Conservation (phyloP, 1,284 basidiomycete species). For the Ceratobasidium sp. region DNA sequence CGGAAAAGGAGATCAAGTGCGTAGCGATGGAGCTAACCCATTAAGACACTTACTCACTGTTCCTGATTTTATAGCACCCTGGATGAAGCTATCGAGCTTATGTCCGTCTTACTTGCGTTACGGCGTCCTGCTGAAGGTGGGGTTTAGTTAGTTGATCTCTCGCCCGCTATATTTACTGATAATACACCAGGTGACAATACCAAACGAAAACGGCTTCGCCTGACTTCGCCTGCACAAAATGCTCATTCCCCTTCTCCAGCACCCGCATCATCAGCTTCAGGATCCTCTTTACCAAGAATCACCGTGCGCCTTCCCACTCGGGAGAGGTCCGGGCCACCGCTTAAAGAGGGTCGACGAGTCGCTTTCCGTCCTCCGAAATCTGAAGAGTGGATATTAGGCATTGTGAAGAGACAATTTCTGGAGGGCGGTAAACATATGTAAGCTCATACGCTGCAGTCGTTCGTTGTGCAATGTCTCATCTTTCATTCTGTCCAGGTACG, state of each 20-base stretch:
- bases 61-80: conserved; percentile 62
- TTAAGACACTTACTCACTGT: conserved; percentile 35
- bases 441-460: too few relatives aligned
- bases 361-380: conserved; percentile 76
- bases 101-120: conserved; percentile 71
- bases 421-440: conserved; percentile 55
- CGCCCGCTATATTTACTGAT: not conserved
- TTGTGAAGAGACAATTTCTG: conserved; percentile 68
- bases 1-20: conserved; percentile 70
- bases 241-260: conserved; percentile 54
- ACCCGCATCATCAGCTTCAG: conserved; percentile 42
- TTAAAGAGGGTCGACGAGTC: conserved; percentile 74
- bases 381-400: conserved; percentile 81
- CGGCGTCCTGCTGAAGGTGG: conserved; percentile 68
- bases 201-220: conserved; percentile 77
- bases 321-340: conserved; percentile 55
- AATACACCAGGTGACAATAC: conserved; percentile 51
- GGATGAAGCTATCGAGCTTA: conserved; percentile 69
- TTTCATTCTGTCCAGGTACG: conserved; percentile 59
- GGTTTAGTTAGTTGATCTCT: conserved; percentile 57
- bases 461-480: conserved; percentile 4
- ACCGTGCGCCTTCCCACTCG: conserved; percentile 23
- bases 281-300: conserved; percentile 16
- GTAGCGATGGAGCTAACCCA: conserved; percentile 43
- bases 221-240: conserved; percentile 60